Base-by-base conservation (phyloP, 345 rosid genomes). In the Salix koriyanagi region DNA sequence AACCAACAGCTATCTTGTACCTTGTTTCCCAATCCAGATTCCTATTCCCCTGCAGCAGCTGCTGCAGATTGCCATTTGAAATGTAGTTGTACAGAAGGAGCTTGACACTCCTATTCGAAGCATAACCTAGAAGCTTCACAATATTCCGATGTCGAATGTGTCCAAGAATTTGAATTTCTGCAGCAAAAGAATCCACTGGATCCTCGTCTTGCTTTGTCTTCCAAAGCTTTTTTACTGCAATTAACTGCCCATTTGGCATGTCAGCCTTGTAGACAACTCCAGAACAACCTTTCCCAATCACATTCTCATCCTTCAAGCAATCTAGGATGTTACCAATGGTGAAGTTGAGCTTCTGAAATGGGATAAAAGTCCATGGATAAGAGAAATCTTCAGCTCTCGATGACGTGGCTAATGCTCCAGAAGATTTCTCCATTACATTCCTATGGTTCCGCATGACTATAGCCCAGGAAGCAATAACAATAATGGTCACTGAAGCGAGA, bases 141-240 rank as follows among this genome's bases (percentile, higher is more conserved):
- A 95, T 95, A 80, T 95, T 95, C 65, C 97, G 78, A 54, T 95
- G 97, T 56, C 97, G 87, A 76, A 95, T 95, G 84, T 91, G 93
- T 36, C 97, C 97, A 0, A 95, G 88, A 76, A 93, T 95, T 79
- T 93, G 97, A 79, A 93, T 95, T 83, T 93, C 99, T 2, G 98
- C 97, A 7, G 97, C 87, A 67, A 91, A 95, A 7, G 94, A 95
- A 77, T 95, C 97, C 5, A 89, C 76, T 9, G 86, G 86, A 28
- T 87, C 91, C 64, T 90, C 96, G 3, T 81, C 90, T 30, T 71
- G 77, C 74, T 91, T 92, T 1, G 89, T 90, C 76, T 84, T 91
- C 98, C 96, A 93, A 0, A 96, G 96, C 82, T 96, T 96, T 76
- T 96, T 96, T 14, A 93, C 99, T 0, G 97, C 98, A 54, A 96